Conservation (phyloP, 139 green algal genomes). For the Diplosphaera chodatii region DNA sequence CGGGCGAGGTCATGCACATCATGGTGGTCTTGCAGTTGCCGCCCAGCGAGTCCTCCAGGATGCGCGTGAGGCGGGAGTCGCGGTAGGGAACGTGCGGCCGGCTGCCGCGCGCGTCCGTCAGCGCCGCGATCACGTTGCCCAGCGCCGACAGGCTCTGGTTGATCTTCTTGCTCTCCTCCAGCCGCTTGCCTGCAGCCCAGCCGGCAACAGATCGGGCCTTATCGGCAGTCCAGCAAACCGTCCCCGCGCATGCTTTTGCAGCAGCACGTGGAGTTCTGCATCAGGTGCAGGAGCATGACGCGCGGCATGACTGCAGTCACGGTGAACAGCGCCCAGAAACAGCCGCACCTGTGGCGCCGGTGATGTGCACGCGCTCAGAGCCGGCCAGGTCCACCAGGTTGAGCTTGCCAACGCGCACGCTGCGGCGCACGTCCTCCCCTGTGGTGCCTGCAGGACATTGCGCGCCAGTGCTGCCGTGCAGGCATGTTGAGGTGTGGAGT, state of each 20-base stretch:
- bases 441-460: neutral
- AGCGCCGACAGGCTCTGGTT: slow-evolving; percentile 87
- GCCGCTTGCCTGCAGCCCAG: slow-evolving; percentile 67
- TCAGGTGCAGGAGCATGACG: too few species aligned
- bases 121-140: slow-evolving; percentile 94
- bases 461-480: too few species aligned
- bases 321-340: too few species aligned
- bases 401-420: slow-evolving; percentile 87
- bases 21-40: slow-evolving; percentile 94
- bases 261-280: too few species aligned
- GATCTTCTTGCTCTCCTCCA: slow-evolving; percentile 98
- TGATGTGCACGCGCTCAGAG: slow-evolving; percentile 89
- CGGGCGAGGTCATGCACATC: slow-evolving; percentile 81
- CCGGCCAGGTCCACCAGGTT: slow-evolving; percentile 97
- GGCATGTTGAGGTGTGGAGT: too few species aligned
- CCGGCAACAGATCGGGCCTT: too few species aligned
- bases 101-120: slow-evolving; percentile 64
- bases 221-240: too few species aligned
- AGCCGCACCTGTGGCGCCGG: slow-evolving; percentile 68
- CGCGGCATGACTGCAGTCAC: too few species aligned
- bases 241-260: too few species aligned
- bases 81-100: slow-evolving; percentile 87
- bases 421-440: slow-evolving; percentile 10
- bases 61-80: slow-evolving; percentile 92
- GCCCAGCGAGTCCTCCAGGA: slow-evolving; percentile 89